Conservation (phyloP, 768 basidiomycete genomes). For the Kwoniella bestiolae region DNA sequence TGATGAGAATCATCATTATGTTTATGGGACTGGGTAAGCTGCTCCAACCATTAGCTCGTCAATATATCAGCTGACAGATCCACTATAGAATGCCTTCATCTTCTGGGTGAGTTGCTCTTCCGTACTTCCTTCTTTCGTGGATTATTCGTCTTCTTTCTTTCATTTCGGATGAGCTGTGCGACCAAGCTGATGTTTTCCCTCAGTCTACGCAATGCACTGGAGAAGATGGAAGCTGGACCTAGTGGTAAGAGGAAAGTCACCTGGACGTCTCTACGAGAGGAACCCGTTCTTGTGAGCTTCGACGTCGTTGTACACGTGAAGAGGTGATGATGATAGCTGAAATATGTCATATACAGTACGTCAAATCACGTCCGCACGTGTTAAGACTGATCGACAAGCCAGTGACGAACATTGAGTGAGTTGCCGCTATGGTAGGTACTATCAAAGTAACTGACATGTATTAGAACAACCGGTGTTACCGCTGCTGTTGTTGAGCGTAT, state of each 20-base stretch:
- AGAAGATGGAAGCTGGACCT: slow-evolving; percentile 77
- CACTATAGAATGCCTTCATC: slow-evolving; percentile 87
- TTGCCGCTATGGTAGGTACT: slow-evolving; percentile 3
- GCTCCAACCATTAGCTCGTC: not conserved
- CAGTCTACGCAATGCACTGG: slow-evolving; percentile 77
- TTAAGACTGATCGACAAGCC: slow-evolving; percentile 84
- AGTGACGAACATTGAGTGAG: slow-evolving; percentile 91
- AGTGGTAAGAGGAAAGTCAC: slow-evolving; percentile 74
- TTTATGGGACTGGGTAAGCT: slow-evolving; percentile 60
- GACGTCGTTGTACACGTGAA: not conserved
- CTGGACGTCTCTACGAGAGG: slow-evolving; percentile 98
- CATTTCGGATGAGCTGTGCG: too few species aligned
- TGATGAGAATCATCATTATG: slow-evolving; percentile 61
- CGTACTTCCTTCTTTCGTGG: not conserved
- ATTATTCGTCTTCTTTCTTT: too few species aligned
- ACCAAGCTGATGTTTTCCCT: slow-evolving; percentile 9
- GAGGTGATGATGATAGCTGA: slow-evolving; percentile 8
- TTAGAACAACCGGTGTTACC: slow-evolving; percentile 88
- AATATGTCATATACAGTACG: slow-evolving; percentile 27
- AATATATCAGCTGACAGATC: slow-evolving; percentile 9
- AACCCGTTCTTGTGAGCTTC: slow-evolving; percentile 73
- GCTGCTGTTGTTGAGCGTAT: slow-evolving; percentile 87
- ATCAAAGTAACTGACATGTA: not conserved
- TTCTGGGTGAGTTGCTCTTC: slow-evolving; percentile 66
- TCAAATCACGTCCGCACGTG: slow-evolving; percentile 72